phyloP scores from a whole-genome alignment of 495 filamentous ascomycete genomes.

The Aspergillus carlsbadensis region DNA sequence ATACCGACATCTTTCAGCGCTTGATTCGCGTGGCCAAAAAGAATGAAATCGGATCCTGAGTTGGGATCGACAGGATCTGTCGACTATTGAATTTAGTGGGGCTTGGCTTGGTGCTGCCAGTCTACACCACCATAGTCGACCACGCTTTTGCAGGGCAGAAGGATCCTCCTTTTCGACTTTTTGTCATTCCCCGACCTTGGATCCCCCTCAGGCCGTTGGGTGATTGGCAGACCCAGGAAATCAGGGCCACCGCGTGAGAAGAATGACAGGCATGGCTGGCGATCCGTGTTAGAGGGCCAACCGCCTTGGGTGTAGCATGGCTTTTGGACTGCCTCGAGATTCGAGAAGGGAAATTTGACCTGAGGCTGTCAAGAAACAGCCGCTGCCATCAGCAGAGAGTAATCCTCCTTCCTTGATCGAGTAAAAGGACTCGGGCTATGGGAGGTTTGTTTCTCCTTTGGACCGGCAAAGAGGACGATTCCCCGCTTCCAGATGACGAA shows the following conservation, averaged over 20 bases:
- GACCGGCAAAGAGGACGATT: not conserved
- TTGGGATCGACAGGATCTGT: conserved; percentile 47
- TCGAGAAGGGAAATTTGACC: conserved; percentile 1
- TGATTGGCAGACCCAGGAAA: conserved; percentile 7
- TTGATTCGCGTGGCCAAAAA: conserved; percentile 9
- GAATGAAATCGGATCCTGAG: conserved; percentile 30
- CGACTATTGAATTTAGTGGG: conserved; percentile 47
- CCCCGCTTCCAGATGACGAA: conserved; percentile 1
- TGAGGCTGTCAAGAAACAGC: not conserved
- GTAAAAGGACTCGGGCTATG: conserved; percentile 1
- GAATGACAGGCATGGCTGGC: conserved; percentile 15
- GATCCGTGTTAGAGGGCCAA: conserved; percentile 7
- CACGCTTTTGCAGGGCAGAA: conserved; percentile 25
- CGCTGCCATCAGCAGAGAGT: not conserved
- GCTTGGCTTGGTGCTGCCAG: conserved; percentile 39
- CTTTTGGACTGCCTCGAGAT: not conserved
- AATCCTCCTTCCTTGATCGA: conserved; percentile 5
- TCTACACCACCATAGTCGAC: too few species aligned
- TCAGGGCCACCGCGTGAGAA: not conserved
- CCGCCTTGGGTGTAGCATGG: not conserved
- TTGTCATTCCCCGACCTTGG: conserved; percentile 6
- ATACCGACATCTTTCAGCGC: not conserved
- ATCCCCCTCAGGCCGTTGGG: not conserved
- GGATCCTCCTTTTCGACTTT: conserved; percentile 7
- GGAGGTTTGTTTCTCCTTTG: conserved; percentile 3